These are phyloP conservation scores for Chimonanthus praecox DNA, from an alignment of 164 flowering plant species.

Conservation along the genomic window DNA sequence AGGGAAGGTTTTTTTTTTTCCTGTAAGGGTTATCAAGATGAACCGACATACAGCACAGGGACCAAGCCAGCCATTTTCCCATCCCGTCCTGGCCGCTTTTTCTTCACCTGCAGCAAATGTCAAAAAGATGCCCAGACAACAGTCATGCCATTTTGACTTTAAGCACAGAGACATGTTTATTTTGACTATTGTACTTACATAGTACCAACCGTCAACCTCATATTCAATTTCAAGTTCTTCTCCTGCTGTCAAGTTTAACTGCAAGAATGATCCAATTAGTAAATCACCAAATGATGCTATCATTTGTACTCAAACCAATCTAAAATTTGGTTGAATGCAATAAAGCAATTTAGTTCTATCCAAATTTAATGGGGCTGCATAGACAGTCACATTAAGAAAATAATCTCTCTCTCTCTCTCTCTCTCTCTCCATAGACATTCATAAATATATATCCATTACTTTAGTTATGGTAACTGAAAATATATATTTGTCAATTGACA, in stretches of 20 bases:
- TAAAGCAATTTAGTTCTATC: too few relatives aligned
- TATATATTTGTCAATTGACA: too few relatives aligned
- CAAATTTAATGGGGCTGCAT: too few relatives aligned
- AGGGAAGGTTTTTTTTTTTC: not conserved
- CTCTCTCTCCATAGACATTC: too few relatives aligned
- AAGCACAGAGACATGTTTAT: not conserved
- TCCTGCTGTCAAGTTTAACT: slow-evolving; percentile 89
- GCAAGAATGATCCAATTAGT: slow-evolving; percentile 23
- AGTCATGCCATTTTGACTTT: not conserved
- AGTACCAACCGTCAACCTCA: slow-evolving; percentile 98
- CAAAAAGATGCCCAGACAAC: not conserved
- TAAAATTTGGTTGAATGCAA: too few relatives aligned
- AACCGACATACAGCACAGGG: slow-evolving; percentile 87
- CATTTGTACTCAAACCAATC: too few relatives aligned
- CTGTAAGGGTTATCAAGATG: slow-evolving; percentile 32
- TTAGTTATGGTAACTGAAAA: too few relatives aligned
- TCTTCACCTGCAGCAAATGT: slow-evolving; percentile 69
- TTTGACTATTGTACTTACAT: slow-evolving; percentile 49
- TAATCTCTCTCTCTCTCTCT: too few relatives aligned
- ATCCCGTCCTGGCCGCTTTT: slow-evolving; percentile 93
- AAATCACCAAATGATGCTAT: not conserved
- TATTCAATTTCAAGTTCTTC: slow-evolving; percentile 91
- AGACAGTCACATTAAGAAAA: too few relatives aligned
- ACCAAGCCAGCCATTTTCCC: slow-evolving; percentile 96
- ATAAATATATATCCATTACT: too few relatives aligned